These are phyloP conservation scores for Fusarium floridanum DNA, from an alignment of 2,329 filamentous ascomycete genomes.

Conservation along the genomic window DNA sequence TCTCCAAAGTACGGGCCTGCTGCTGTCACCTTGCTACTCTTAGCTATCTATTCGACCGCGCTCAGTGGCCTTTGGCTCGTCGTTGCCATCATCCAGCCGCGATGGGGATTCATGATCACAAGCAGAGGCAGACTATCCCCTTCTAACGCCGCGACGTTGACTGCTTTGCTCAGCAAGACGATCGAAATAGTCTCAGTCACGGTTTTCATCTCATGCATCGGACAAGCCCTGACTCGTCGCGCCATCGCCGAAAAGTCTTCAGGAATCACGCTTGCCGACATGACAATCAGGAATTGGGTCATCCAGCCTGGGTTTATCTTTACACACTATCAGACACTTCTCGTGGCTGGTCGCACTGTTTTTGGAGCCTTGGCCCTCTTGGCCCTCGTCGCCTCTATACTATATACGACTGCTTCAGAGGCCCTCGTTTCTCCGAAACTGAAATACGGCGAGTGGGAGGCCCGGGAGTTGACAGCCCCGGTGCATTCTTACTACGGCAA, in stretches of 20 bases:
- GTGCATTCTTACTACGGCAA: background rate
- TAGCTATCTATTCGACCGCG: background rate
- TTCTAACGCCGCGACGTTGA: background rate
- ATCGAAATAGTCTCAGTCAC: background rate
- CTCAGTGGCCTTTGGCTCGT: background rate
- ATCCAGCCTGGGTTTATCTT: background rate
- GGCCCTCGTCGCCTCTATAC: background rate
- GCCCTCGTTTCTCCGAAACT: background rate
- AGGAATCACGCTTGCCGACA: background rate
- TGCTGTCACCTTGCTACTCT: too few species aligned
- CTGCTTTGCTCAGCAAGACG: background rate
- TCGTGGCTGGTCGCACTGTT: background rate
- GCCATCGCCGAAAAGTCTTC: background rate
- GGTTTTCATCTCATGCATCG: background rate
- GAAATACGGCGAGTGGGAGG: background rate
- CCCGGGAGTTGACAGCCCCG: background rate
- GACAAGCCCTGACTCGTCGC: background rate
- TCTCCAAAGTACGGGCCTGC: background rate
- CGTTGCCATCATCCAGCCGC: background rate
- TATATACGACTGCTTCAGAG: background rate
- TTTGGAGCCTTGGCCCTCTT: background rate
- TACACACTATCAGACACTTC: background rate
- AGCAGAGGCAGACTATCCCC: background rate
- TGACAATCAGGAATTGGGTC: background rate
- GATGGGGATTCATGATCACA: background rate